phyloP scores from a whole-genome alignment of 1,284 basidiomycete genomes.

The Boletus smithii region DNA sequence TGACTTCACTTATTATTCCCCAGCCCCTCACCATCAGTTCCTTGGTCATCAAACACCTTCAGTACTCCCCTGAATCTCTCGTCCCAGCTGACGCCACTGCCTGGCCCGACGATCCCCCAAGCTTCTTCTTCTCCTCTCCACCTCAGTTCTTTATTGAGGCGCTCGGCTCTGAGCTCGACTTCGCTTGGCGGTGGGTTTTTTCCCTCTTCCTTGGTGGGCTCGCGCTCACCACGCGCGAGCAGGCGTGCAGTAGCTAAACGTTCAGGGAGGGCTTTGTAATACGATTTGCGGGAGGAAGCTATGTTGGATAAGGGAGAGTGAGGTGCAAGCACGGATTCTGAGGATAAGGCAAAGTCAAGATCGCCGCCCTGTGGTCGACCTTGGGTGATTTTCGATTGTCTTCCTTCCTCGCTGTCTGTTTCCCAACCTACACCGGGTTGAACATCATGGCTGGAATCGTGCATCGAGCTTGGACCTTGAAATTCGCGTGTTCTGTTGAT shows the following conservation, averaged over 20 bases:
- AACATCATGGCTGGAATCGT: slow-evolving; percentile 14
- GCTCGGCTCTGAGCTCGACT: slow-evolving; percentile 79
- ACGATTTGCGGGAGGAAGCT: slow-evolving; percentile 67
- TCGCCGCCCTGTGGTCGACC: slow-evolving; percentile 43
- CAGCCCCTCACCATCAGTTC: not conserved
- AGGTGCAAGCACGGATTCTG: slow-evolving; percentile 69
- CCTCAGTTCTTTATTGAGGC: slow-evolving; percentile 80
- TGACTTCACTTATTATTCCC: not conserved
- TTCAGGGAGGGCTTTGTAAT: slow-evolving; percentile 71
- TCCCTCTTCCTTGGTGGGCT: slow-evolving; percentile 81
- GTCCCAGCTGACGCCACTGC: slow-evolving; percentile 71
- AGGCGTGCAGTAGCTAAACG: slow-evolving; percentile 76
- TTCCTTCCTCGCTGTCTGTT: slow-evolving; percentile 1
- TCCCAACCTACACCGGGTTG: slow-evolving; percentile 1
- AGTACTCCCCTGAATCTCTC: slow-evolving; percentile 65
- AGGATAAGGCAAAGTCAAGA: slow-evolving; percentile 70
- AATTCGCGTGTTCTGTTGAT: slow-evolving; percentile 66
- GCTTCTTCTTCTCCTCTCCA: slow-evolving; percentile 79
- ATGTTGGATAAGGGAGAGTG: slow-evolving; percentile 62
- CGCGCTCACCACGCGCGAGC: slow-evolving; percentile 73
- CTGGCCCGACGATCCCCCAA: slow-evolving; percentile 72
- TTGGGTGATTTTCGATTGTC: not conserved
- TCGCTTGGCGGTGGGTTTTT: slow-evolving; percentile 84
- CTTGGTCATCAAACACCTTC: slow-evolving; percentile 56
- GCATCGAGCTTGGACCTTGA: slow-evolving; percentile 36